Evolutionary conservation across 2,329 filamentous ascomycete genomes (phyloP).

Genomic region (Sarocladium oryzae): DNA sequence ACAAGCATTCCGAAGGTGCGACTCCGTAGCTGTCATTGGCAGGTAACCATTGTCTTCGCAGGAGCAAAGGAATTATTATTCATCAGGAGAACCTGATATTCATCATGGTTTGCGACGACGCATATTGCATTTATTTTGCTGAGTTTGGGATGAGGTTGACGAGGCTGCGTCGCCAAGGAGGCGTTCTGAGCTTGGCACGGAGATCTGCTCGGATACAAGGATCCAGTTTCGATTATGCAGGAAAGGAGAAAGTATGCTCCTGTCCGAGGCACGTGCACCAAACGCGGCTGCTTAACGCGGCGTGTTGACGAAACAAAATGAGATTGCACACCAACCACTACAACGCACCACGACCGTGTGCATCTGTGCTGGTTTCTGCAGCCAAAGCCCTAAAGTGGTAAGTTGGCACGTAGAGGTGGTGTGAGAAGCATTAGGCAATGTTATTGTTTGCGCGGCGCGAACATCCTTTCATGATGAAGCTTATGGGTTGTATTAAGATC

Average conservation of each 20-base stretch:
- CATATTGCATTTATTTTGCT: neutral
- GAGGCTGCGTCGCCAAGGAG: conserved; percentile 6
- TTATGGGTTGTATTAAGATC: neutral
- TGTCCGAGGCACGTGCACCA: neutral
- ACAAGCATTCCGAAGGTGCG: neutral
- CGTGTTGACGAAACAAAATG: conserved; percentile 4
- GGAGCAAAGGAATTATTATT: too few relatives aligned
- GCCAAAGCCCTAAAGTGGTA: conserved; percentile 5
- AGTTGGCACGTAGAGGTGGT: neutral
- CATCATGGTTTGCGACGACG: neutral
- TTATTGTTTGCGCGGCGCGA: conserved; percentile 5
- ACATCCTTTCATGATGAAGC: neutral
- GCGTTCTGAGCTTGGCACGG: neutral
- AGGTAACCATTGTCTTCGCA: too few relatives aligned
- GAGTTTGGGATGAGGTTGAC: conserved; percentile 5
- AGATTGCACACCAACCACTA: neutral
- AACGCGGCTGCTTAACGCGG: neutral
- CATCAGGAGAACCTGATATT: neutral
- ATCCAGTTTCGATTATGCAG: neutral
- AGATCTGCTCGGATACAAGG: neutral
- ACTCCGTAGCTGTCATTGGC: too few relatives aligned
- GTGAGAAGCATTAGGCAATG: neutral
- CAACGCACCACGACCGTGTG: neutral
- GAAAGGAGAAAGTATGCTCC: neutral
- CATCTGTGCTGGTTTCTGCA: conserved; percentile 4